Base-by-base conservation (phyloP, 805 yeast genomes). In the Wickerhamomyces bisporus region DNA sequence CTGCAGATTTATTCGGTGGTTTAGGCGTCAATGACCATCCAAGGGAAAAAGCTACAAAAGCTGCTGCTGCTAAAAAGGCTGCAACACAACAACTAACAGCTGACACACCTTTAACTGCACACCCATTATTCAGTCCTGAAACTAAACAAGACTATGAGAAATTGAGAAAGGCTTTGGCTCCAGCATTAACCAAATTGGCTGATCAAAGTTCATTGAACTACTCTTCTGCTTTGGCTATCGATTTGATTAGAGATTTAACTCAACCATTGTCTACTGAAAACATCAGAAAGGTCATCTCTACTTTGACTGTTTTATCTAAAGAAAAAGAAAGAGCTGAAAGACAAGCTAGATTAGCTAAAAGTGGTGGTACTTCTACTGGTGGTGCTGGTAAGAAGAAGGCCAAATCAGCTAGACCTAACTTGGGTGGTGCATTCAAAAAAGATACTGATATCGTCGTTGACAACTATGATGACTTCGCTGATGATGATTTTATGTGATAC, bases 381-480 rank as follows among this genome's bases (percentile, higher is more conserved):
- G 96, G 96, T 59, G 93, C 94, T 27, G 95, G 95, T 64, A 88
- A 89, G 75, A 83, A 84, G 77, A 91, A 89, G 77, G 96, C 87
- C 41, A 83, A 84, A 64, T 39, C 48, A 13, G 73, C 78, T 40
- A 75, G 71, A 49, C 82, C 86, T 32, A 82, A 81, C 59, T 69
- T 84, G 36, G 74, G 74, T 39, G 75, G 75, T 52, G 73, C 71
- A 9, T 68, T 70, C 59, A 84, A 81, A 71, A 81, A 82, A 62
- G 87, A 81, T 53, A 68, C 66, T 36, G 70, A 71, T 28, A 78
- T 77, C 48, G 85, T 73, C 44, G 64, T 75, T 38, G 70, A 61
- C 58, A 70, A 66, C 47, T 66, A 62, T 40, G 70, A 68, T 51
- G 86, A 81, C 53, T 77, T 79, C 52, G 86, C 71, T 43, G 93